A percentile compares a stretch with the other conserved stretches of the same genome.
Conservation (phyloP, 768 basidiomycete genomes). For the Tricholoma terreum region DNA sequence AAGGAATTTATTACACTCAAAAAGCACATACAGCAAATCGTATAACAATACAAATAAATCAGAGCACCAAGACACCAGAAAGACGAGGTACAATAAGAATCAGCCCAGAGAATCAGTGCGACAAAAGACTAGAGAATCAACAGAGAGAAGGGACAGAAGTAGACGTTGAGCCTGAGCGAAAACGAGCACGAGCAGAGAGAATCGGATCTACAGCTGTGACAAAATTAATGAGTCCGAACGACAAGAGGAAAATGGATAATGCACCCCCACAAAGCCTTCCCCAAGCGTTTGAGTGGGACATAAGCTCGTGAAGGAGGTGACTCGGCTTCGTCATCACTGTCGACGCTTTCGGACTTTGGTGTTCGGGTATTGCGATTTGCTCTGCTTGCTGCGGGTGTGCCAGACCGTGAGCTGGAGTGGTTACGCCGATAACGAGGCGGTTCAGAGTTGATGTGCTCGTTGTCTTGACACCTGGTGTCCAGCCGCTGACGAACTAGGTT, state of each 20-base stretch:
- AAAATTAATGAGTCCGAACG: background rate
- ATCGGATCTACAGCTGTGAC: background rate
- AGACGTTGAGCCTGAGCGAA: background rate
- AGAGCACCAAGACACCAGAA: background rate
- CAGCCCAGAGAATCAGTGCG: background rate
- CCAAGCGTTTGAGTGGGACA: background rate
- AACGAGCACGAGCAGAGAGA: background rate
- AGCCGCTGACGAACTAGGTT: background rate
- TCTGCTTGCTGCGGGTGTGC: background rate
- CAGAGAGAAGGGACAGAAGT: background rate
- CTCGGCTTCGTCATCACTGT: background rate
- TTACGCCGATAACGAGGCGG: too few species aligned
- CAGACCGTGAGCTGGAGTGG: background rate
- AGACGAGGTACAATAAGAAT: background rate
- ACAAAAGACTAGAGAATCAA: too few species aligned
- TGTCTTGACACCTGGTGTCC: background rate
- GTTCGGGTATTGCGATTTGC: too few species aligned
- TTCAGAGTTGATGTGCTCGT: background rate
- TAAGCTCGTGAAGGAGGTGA: background rate
- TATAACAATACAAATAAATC: too few species aligned
- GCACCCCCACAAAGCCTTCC: background rate
- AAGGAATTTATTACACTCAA: background rate
- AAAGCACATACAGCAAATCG: background rate
- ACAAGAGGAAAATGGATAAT: background rate
- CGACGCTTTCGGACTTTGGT: background rate